Evolutionary conservation across 768 basidiomycete genomes (phyloP).

Genomic region (Pseudohyphozyma bogoriensis): DNA sequence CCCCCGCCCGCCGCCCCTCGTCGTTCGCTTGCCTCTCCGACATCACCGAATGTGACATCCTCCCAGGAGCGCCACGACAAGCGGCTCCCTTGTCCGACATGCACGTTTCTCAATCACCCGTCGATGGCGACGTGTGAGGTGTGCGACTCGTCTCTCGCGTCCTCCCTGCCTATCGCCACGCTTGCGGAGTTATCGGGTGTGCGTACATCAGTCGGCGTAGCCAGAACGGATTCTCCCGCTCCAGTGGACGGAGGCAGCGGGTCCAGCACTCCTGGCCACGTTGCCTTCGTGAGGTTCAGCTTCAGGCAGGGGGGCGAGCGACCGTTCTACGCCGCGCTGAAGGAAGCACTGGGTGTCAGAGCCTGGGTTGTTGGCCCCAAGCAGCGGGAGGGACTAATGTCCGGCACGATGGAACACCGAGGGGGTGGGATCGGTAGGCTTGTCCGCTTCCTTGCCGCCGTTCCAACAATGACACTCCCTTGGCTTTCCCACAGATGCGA

Average conservation of each 20-base stretch:
- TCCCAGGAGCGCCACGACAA: conserved; percentile 85
- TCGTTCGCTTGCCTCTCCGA: conserved; percentile 88
- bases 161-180: too few species aligned
- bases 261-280: conserved; percentile 38
- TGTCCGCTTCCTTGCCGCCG: not conserved
- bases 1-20: too few species aligned
- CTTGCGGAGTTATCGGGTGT: too few species aligned
- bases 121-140: conserved; percentile 70
- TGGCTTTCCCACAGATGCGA: conserved; percentile 51
- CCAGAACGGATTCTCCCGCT: conserved; percentile 35
- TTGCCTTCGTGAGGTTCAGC: conserved; percentile 59
- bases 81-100: conserved; percentile 63
- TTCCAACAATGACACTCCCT: not conserved
- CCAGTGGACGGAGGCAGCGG: too few species aligned
- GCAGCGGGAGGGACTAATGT: not conserved
- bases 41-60: conserved; percentile 67
- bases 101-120: conserved; percentile 84
- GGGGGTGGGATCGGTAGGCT: not conserved
- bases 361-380: conserved; percentile 50
- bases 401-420: not conserved
- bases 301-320: conserved; percentile 88
- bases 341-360: conserved; percentile 57
- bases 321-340: conserved; percentile 65
- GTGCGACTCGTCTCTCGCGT: conserved; percentile 56
- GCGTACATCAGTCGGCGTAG: conserved; percentile 7